A percentile compares a stretch with the other conserved stretches of the same genome.
Conservation (phyloP, 2,329 filamentous ascomycete genomes). For the Aspergillus brunneoviolaceus region DNA sequence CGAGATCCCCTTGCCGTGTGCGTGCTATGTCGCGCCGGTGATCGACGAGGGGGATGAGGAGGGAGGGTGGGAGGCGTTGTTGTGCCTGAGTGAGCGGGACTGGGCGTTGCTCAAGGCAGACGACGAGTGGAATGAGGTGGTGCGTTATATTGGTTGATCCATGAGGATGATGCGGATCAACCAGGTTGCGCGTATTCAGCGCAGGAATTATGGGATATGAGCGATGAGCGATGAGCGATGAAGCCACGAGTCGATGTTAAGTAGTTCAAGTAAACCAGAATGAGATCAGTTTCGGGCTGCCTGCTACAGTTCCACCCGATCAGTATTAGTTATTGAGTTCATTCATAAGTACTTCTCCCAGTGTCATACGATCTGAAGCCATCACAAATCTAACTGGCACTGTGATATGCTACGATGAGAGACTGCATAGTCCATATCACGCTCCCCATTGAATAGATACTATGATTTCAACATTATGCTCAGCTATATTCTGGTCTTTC, state of each 20-base stretch:
- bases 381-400: neutral
- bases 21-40: slow-evolving; percentile 15
- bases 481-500: too few relatives aligned
- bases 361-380: neutral
- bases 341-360: neutral
- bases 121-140: slow-evolving; percentile 9
- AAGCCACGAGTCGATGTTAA: neutral
- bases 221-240: neutral
- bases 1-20: slow-evolving; percentile 12
- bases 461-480: too few relatives aligned
- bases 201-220: neutral
- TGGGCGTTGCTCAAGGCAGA: slow-evolving; percentile 9
- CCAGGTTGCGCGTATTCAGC: neutral
- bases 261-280: neutral
- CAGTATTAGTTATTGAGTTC: too few relatives aligned
- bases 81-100: slow-evolving; percentile 18
- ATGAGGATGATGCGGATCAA: neutral
- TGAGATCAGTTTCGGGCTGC: neutral
- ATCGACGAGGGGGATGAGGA: neutral
- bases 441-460: too few relatives aligned
- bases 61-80: slow-evolving; percentile 11
- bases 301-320: neutral
- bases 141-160: slow-evolving; percentile 12
- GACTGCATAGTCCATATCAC: too few relatives aligned
- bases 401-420: neutral